Evolutionary conservation across 768 basidiomycete genomes (phyloP).

Genomic region (Cantharellus cinnabarinus): DNA sequence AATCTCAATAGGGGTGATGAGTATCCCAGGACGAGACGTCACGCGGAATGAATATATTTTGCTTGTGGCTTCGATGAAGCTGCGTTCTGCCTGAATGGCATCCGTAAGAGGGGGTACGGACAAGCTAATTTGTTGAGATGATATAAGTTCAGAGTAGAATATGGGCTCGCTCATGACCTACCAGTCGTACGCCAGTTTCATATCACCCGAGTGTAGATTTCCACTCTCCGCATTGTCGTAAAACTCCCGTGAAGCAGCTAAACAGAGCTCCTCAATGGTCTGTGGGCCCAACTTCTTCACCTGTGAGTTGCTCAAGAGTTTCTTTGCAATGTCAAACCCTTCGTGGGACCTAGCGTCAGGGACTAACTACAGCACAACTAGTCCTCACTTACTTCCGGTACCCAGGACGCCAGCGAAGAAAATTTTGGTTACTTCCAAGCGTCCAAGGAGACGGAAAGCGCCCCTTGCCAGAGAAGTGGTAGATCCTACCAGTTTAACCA

Average conservation of each 20-base stretch:
- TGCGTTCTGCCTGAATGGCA: slow-evolving; percentile 44
- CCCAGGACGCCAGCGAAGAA: slow-evolving; percentile 75
- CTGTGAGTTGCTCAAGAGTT: slow-evolving; percentile 31
- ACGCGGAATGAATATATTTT: slow-evolving; percentile 86
- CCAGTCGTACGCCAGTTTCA: slow-evolving; percentile 97
- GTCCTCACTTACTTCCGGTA: slow-evolving; percentile 54
- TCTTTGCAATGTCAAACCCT: slow-evolving; percentile 53
- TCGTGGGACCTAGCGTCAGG: neutral
- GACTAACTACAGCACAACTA: neutral
- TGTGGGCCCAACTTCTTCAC: slow-evolving; percentile 29
- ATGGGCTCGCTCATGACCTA: slow-evolving; percentile 18
- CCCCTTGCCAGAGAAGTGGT: slow-evolving; percentile 24
- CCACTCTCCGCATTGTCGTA: slow-evolving; percentile 90
- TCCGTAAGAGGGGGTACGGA: slow-evolving; percentile 49
- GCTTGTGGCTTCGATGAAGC: slow-evolving; percentile 96
- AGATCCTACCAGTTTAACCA: slow-evolving; percentile 45
- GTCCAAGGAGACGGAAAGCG: slow-evolving; percentile 59
- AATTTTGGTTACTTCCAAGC: slow-evolving; percentile 54
- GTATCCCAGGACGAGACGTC: slow-evolving; percentile 47
- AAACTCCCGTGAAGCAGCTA: slow-evolving; percentile 67
- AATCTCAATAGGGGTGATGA: slow-evolving; percentile 82
- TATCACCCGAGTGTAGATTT: slow-evolving; percentile 81
- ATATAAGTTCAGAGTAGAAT: slow-evolving; percentile 2
- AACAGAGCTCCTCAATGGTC: slow-evolving; percentile 54
- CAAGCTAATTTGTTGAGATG: slow-evolving; percentile 29